Percentiles rank a stretch among this genome's conserved stretches.
phyloP scores from a whole-genome alignment of 2,329 filamentous ascomycete species.

The Dothiorella sarmentorum region DNA sequence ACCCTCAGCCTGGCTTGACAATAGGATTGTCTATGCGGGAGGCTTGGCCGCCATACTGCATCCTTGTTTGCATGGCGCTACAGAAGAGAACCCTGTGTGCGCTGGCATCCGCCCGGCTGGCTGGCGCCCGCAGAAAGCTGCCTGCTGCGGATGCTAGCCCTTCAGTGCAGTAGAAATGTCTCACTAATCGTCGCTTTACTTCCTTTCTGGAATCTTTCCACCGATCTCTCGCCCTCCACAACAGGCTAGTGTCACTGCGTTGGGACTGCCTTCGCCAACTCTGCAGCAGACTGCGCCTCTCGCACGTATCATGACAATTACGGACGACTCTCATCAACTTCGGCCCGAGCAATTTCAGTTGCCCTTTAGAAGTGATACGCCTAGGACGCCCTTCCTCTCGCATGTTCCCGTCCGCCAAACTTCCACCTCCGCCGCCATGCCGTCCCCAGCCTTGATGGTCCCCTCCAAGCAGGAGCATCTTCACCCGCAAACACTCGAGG shows the following conservation, averaged over 20 bases:
- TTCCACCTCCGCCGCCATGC: slow-evolving; percentile 10
- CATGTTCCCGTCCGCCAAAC: slow-evolving; percentile 7
- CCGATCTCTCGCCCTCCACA: slow-evolving; percentile 22
- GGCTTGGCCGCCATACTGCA: background rate
- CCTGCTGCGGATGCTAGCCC: background rate
- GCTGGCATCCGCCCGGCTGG: slow-evolving; percentile 26
- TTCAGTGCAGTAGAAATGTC: slow-evolving; percentile 27
- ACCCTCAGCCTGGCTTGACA: background rate
- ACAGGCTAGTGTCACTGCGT: slow-evolving; percentile 29
- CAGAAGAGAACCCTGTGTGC: slow-evolving; percentile 29
- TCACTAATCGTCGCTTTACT: slow-evolving; percentile 29
- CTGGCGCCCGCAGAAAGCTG: slow-evolving; percentile 1
- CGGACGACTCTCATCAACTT: slow-evolving; percentile 28
- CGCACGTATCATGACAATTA: slow-evolving; percentile 31
- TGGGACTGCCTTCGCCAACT: slow-evolving; percentile 25
- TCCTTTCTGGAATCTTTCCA: slow-evolving; percentile 26
- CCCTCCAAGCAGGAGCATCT: slow-evolving; percentile 8
- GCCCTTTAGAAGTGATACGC: slow-evolving; percentile 22
- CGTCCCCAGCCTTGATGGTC: slow-evolving; percentile 5
- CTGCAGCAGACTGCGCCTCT: slow-evolving; percentile 19
- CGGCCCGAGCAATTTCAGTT: slow-evolving; percentile 25
- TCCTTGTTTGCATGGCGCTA: slow-evolving; percentile 30
- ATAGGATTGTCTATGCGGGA: background rate
- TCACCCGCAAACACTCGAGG: background rate
- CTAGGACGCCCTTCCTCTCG: slow-evolving; percentile 23